Evolutionary conservation across 371 early-diverging fungal species (phyloP).

Genomic region (Mortierella sp.): DNA sequence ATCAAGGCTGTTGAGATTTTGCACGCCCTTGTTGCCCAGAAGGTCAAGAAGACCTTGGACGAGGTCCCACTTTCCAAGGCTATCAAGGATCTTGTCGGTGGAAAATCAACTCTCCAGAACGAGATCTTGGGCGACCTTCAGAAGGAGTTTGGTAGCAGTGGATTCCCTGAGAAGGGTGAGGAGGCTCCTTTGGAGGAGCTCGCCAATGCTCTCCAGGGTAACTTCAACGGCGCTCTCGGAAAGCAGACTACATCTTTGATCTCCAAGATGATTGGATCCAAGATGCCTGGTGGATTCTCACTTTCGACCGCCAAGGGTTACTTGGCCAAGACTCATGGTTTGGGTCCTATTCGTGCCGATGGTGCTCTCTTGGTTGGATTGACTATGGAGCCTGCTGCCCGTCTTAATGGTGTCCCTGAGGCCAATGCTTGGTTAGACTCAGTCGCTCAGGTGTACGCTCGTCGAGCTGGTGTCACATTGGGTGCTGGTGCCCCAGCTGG

Average conservation of each 20-base stretch:
- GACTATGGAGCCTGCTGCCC: slow-evolving; percentile 89
- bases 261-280: slow-evolving; percentile 86
- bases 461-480: slow-evolving; percentile 83
- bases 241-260: slow-evolving; percentile 85
- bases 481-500: slow-evolving; percentile 65
- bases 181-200: slow-evolving; percentile 92
- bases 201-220: slow-evolving; percentile 73
- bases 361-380: slow-evolving; percentile 86
- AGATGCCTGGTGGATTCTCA: slow-evolving; percentile 96
- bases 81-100: slow-evolving; percentile 95
- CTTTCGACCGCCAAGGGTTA: slow-evolving; percentile 84
- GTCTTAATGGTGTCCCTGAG: slow-evolving; percentile 85
- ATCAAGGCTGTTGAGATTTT: slow-evolving; percentile 85
- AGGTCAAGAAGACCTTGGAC: slow-evolving; percentile 86
- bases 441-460: slow-evolving; percentile 85
- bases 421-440: slow-evolving; percentile 92
- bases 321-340: slow-evolving; percentile 79
- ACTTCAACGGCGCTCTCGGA: slow-evolving; percentile 82
- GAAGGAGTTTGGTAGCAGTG: slow-evolving; percentile 87
- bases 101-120: slow-evolving; percentile 96
- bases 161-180: slow-evolving; percentile 93
- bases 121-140: slow-evolving; percentile 96
- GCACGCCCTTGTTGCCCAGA: slow-evolving; percentile 89
- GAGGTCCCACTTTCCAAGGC: slow-evolving; percentile 84
- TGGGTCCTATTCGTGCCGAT: slow-evolving; percentile 90